These are phyloP conservation scores for Penicillium sp. DNA, from an alignment of 2,329 filamentous ascomycete species.

Conservation along the genomic window DNA sequence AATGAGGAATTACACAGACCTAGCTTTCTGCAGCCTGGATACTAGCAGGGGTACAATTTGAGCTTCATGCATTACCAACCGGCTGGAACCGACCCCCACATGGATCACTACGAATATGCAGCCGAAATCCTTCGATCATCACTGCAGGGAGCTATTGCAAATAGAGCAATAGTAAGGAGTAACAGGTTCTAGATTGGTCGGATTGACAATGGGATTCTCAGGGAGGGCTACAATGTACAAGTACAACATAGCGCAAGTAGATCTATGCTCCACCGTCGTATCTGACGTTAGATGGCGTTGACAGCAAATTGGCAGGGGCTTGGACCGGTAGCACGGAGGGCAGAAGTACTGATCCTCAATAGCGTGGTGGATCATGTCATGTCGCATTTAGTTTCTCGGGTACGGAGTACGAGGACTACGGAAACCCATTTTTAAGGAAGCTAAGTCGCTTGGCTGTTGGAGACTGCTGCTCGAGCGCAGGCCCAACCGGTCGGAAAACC, in stretches of 20 bases:
- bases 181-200: not conserved
- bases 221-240: not conserved
- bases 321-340: not conserved
- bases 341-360: not conserved
- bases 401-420: no score
- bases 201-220: not conserved
- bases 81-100: not conserved
- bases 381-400: not conserved
- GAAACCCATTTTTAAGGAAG: not conserved
- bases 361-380: not conserved
- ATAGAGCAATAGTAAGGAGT: not conserved
- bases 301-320: not conserved
- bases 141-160: not conserved
- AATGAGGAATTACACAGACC: no score
- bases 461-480: no score
- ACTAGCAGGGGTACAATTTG: not conserved
- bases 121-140: not conserved
- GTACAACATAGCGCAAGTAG: not conserved
- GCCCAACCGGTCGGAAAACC: no score
- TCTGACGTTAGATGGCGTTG: not conserved
- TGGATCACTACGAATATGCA: not conserved
- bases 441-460: not conserved
- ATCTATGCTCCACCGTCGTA: not conserved
- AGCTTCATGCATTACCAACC: not conserved
- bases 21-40: not conserved